Conservation (phyloP, 1,139 yeast species). For the Pichia sp. region DNA sequence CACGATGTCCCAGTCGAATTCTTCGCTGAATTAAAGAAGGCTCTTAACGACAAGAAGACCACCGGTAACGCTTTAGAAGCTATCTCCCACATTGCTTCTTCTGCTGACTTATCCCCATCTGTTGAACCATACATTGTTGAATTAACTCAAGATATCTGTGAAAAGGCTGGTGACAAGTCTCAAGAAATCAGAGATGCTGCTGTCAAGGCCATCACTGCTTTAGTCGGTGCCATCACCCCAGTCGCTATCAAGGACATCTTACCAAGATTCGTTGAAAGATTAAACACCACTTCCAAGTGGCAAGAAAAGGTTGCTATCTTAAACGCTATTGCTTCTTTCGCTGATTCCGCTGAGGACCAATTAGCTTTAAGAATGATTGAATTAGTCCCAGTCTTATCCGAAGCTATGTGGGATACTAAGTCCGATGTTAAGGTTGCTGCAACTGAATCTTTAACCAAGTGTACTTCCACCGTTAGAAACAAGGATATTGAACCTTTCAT, state of each 20-base stretch:
- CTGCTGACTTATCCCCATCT: slow-evolving; percentile 78
- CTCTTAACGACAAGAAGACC: slow-evolving; percentile 78
- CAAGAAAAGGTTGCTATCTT: slow-evolving; percentile 95
- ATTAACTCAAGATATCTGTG: slow-evolving; percentile 66
- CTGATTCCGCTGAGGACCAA: slow-evolving; percentile 94
- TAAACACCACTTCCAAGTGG: slow-evolving; percentile 87
- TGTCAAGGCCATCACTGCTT: slow-evolving; percentile 67
- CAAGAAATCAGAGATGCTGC: slow-evolving; percentile 71
- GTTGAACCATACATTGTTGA: slow-evolving; percentile 94
- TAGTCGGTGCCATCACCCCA: slow-evolving; percentile 85
- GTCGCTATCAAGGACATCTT: slow-evolving; percentile 87
- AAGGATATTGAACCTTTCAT: slow-evolving; percentile 99
- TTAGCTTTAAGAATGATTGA: slow-evolving; percentile 99
- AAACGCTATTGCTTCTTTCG: slow-evolving; percentile 80
- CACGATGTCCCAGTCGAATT: slow-evolving; percentile 96
- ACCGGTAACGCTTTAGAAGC: slow-evolving; percentile 80
- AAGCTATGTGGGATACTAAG: slow-evolving; percentile 99
- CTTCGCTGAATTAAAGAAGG: slow-evolving; percentile 72
- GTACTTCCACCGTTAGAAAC: slow-evolving; percentile 98
- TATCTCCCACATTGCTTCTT: slow-evolving; percentile 78
- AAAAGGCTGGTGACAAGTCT: slow-evolving; percentile 90
- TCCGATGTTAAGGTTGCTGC: slow-evolving; percentile 97
- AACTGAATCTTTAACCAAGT: slow-evolving; percentile 90
- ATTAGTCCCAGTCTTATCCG: slow-evolving; percentile 96
- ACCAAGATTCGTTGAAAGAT: slow-evolving; percentile 72